These are phyloP conservation scores for Microbotryum silenes-acaulis DNA, from an alignment of 1,284 basidiomycete genomes.

Conservation along the genomic window DNA sequence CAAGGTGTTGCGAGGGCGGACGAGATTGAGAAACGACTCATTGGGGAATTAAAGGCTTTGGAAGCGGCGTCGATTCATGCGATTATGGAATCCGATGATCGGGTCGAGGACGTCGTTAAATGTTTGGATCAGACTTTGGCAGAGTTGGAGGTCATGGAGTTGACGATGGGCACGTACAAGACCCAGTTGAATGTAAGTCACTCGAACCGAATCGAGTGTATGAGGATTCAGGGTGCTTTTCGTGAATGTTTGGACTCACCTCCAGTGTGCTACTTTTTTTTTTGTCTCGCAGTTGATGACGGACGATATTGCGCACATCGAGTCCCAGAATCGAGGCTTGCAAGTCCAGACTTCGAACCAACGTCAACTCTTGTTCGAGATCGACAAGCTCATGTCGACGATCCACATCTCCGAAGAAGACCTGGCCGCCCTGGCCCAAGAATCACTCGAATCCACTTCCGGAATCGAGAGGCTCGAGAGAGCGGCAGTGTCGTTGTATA, in stretches of 20 bases:
- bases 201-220: neutral
- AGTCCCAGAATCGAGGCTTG: constrained; percentile 89
- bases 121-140: constrained; percentile 44
- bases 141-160: constrained; percentile 38
- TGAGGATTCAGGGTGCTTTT: neutral
- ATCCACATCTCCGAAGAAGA: constrained; percentile 78
- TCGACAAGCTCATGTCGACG: constrained; percentile 82
- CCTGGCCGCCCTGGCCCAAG: constrained; percentile 69
- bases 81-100: constrained; percentile 81
- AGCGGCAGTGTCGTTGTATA: constrained; percentile 84
- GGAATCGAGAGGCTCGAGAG: constrained; percentile 73
- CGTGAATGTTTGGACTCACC: neutral
- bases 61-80: constrained; percentile 97
- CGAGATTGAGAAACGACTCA: constrained; percentile 72
- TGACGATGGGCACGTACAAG: constrained; percentile 77
- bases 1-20: constrained; percentile 64
- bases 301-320: constrained; percentile 92
- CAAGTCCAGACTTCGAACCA: constrained; percentile 98
- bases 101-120: constrained; percentile 76
- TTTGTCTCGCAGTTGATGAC: constrained; percentile 60
- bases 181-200: constrained; percentile 77
- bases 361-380: constrained; percentile 65
- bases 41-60: constrained; percentile 79
- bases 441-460: constrained; percentile 66
- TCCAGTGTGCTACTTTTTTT: neutral